phyloP scores from a whole-genome alignment of 768 basidiomycete genomes.

The Tylopilus sp. region DNA sequence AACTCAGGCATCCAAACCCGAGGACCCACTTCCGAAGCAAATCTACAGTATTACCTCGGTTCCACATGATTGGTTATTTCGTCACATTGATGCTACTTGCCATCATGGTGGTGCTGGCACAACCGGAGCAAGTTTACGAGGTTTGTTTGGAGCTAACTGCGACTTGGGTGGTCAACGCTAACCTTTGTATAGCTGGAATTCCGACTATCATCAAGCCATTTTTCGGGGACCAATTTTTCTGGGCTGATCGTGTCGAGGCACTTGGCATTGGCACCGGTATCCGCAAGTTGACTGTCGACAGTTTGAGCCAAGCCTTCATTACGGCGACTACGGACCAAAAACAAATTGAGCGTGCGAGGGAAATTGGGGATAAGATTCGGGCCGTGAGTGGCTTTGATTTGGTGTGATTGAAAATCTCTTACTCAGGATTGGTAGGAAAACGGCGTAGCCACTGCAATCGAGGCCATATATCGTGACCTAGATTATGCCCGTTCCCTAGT shows the following conservation, averaged over 20 bases:
- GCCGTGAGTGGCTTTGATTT: conserved; percentile 43
- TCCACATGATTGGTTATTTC: conserved; percentile 96
- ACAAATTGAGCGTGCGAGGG: conserved; percentile 82
- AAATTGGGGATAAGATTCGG: conserved; percentile 85
- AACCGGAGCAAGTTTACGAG: conserved; percentile 90
- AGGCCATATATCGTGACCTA: conserved; percentile 93
- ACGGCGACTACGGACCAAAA: conserved; percentile 84
- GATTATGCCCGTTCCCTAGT: conserved; percentile 91
- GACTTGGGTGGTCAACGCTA: background rate
- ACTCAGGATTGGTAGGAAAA: conserved; percentile 63
- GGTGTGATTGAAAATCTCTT: background rate
- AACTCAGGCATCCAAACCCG: conserved; percentile 53
- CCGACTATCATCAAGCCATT: conserved; percentile 97
- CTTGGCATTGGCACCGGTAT: conserved; percentile 88
- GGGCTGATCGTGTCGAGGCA: conserved; percentile 97
- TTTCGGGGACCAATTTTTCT: conserved; percentile 98
- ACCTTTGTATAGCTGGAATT: conserved; percentile 61
- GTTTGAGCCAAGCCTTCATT: conserved; percentile 72
- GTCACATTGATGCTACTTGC: conserved; percentile 90
- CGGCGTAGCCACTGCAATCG: conserved; percentile 90
- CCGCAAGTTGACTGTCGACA: conserved; percentile 79
- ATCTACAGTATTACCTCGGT: conserved; percentile 84
- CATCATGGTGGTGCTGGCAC: conserved; percentile 98
- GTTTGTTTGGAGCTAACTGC: conserved; percentile 39
- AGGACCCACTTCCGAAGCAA: conserved; percentile 70